These are phyloP conservation scores for Mortierella hygrophila DNA, from an alignment of 192 early-diverging fungal species.

Conservation along the genomic window DNA sequence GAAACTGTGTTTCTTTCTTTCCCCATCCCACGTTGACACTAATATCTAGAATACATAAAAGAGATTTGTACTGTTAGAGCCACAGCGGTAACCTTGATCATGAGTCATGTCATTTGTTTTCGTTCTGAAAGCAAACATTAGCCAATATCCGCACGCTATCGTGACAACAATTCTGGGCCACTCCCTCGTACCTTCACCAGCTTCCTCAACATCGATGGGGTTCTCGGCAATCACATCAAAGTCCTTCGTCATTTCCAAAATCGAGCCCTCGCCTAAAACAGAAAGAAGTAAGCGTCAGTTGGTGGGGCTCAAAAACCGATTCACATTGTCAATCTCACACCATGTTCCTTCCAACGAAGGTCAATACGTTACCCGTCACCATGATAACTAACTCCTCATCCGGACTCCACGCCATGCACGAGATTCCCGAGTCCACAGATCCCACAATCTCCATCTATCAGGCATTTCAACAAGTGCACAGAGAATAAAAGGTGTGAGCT, in stretches of 20 bases:
- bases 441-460: slow-evolving; percentile 77
- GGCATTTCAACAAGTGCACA: neutral
- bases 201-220: slow-evolving; percentile 73
- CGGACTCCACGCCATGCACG: slow-evolving; percentile 85
- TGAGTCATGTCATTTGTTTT: neutral
- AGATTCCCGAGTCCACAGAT: slow-evolving; percentile 79
- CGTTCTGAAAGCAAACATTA: neutral
- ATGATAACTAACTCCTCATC: slow-evolving; percentile 89
- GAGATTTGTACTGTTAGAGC: neutral
- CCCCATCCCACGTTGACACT: slow-evolving; percentile 96
- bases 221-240: slow-evolving; percentile 92
- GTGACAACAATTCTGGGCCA: neutral
- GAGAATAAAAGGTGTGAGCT: neutral
- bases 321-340: neutral
- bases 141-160: neutral
- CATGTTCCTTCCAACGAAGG: neutral
- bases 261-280: slow-evolving; percentile 67
- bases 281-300: slow-evolving; percentile 5
- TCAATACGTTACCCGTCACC: slow-evolving; percentile 70
- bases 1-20: slow-evolving; percentile 96
- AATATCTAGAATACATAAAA: slow-evolving; percentile 55
- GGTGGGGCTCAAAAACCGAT: neutral
- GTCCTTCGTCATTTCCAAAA: slow-evolving; percentile 92
- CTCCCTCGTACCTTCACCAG: slow-evolving; percentile 70
- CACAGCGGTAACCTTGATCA: no score